Percentiles rank a stretch among this genome's conserved stretches.
These are phyloP conservation scores for Hypholoma fasciculare DNA, from an alignment of 768 basidiomycete species.

Conservation along the genomic window DNA sequence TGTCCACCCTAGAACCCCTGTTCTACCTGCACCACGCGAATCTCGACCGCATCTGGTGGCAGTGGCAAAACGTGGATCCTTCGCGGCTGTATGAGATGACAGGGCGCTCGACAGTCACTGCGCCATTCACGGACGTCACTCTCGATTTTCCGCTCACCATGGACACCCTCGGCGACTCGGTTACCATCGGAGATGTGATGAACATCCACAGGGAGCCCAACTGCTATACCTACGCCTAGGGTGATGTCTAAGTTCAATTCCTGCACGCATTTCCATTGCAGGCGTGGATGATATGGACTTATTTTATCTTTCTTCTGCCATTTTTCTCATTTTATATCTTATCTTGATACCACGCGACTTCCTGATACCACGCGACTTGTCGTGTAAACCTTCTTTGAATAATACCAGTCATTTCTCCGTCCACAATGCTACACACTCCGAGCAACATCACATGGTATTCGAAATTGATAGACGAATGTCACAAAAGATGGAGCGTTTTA, in stretches of 20 bases:
- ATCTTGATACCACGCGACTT: too few species aligned
- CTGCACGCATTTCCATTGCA: too few species aligned
- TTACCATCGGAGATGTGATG: constrained; percentile 33
- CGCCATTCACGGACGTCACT: constrained; percentile 31
- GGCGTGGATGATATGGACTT: too few species aligned
- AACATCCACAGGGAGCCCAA: constrained; percentile 27
- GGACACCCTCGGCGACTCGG: constrained; percentile 24
- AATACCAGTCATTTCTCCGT: too few species aligned
- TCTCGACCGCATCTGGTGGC: constrained; percentile 40
- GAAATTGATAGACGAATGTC: too few species aligned
- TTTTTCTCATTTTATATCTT: too few species aligned
- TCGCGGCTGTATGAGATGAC: constrained; percentile 32
- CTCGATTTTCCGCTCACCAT: constrained; percentile 30
- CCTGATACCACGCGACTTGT: too few species aligned
- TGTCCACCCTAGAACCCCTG: constrained; percentile 11
- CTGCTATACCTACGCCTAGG: constrained; percentile 27
- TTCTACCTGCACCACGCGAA: constrained; percentile 39
- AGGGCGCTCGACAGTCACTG: constrained; percentile 28
- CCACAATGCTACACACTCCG: too few species aligned
- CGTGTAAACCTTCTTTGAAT: too few species aligned
- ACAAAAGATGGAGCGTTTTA: too few species aligned
- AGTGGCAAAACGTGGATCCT: constrained; percentile 29
- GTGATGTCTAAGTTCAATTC: not conserved
- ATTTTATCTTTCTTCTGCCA: too few species aligned
- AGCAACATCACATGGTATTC: too few species aligned